Conservation (phyloP, 2,329 filamentous ascomycete genomes). For the Macrophomina pseudophaseolina region DNA sequence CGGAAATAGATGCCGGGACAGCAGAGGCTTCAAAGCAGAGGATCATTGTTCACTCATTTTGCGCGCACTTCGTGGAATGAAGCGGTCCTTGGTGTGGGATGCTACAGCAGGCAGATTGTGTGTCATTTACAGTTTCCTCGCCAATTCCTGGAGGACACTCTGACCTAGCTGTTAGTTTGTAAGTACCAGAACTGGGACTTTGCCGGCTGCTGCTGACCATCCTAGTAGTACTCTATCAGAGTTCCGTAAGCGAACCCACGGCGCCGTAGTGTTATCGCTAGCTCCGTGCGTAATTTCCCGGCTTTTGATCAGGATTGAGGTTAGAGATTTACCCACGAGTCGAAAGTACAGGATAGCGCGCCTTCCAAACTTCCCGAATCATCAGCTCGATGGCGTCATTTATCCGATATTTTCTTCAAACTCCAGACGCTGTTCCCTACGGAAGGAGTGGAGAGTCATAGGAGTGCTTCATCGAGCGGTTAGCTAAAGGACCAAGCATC, state of each 20-base stretch:
- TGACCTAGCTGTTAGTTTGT: not conserved
- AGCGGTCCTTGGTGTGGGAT: not conserved
- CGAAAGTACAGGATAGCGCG: not conserved
- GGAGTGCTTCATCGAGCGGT: too few species aligned
- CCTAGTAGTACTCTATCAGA: not conserved
- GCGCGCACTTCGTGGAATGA: not conserved
- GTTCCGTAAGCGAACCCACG: not conserved
- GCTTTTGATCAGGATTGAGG: not conserved
- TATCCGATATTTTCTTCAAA: too few species aligned
- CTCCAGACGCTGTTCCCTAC: too few species aligned
- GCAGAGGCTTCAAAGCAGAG: conserved; percentile 8
- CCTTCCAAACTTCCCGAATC: not conserved
- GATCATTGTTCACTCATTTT: not conserved
- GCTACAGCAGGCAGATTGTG: not conserved
- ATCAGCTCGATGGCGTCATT: not conserved
- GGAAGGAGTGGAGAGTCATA: too few species aligned
- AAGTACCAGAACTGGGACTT: not conserved
- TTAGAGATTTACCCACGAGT: not conserved
- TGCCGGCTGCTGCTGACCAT: not conserved
- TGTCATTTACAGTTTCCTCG: not conserved
- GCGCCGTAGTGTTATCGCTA: not conserved
- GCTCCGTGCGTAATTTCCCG: not conserved
- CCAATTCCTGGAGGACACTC: too few species aligned
- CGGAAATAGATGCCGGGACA: not conserved
- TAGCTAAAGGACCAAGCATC: too few species aligned